Evolutionary conservation across 2,329 filamentous ascomycete species (phyloP).

Genomic region (Fusarium sp.): DNA sequence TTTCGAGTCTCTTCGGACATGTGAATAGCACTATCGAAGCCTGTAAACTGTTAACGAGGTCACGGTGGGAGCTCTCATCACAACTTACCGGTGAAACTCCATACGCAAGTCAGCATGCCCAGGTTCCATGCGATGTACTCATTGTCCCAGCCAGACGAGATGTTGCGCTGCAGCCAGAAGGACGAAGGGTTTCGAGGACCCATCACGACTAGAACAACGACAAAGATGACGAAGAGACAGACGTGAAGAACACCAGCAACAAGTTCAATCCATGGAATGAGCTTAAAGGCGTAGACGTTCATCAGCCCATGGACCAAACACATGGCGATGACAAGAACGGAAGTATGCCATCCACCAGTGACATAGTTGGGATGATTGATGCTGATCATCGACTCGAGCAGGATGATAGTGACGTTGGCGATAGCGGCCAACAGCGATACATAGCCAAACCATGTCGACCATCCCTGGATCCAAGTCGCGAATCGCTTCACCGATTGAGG

Average conservation of each 20-base stretch:
- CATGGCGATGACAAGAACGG: slow-evolving; percentile 39
- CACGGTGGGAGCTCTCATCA: rapidly evolving
- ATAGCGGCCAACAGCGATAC: slow-evolving; percentile 37
- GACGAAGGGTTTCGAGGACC: slow-evolving; percentile 31
- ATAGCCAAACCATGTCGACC: slow-evolving; percentile 41
- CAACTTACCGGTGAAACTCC: slow-evolving; percentile 38
- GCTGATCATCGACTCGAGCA: slow-evolving; percentile 39
- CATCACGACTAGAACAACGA: slow-evolving; percentile 39
- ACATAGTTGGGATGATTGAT: slow-evolving; percentile 37
- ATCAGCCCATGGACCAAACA: slow-evolving; percentile 35
- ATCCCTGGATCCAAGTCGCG: slow-evolving; percentile 40
- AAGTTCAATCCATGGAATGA: slow-evolving; percentile 40
- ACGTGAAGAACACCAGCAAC: slow-evolving; percentile 38
- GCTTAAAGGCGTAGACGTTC: slow-evolving; percentile 35
- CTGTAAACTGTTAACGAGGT: not conserved
- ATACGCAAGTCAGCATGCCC: slow-evolving; percentile 40
- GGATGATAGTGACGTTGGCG: slow-evolving; percentile 41
- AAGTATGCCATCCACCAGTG: slow-evolving; percentile 39
- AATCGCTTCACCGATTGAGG: slow-evolving; percentile 30
- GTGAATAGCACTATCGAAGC: slow-evolving; percentile 40
- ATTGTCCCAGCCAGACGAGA: slow-evolving; percentile 38
- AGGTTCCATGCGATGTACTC: slow-evolving; percentile 38
- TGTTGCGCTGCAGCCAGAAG: slow-evolving; percentile 36
- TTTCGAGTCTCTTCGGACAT: slow-evolving; percentile 41
- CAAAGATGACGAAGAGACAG: slow-evolving; percentile 37